Evolutionary conservation across 2,329 filamentous ascomycete species (phyloP).

Genomic region (Pseudopyrenochaeta lycopersici): DNA sequence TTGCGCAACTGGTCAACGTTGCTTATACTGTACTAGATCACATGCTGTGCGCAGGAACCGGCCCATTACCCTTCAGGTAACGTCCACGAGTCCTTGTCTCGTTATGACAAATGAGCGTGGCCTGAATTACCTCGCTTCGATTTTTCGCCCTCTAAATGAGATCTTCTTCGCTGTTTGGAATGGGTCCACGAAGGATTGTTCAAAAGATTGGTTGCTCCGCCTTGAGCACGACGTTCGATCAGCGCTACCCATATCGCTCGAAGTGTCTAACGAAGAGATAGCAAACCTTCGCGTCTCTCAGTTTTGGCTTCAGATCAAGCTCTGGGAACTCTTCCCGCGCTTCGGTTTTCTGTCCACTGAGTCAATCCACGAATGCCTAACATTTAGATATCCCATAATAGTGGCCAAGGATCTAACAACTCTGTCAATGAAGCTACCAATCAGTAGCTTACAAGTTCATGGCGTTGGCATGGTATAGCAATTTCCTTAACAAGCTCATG

Average conservation of each 20-base stretch:
- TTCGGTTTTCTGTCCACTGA: slow-evolving; percentile 61
- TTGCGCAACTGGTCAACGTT: no score
- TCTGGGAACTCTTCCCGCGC: slow-evolving; percentile 69
- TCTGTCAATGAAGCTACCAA: slow-evolving; percentile 29
- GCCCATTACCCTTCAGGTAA: slow-evolving; percentile 74
- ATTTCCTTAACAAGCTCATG: neutral
- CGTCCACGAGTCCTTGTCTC: slow-evolving; percentile 71
- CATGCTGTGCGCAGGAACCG: slow-evolving; percentile 76
- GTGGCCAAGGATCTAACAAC: slow-evolving; percentile 69
- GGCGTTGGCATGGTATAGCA: slow-evolving; percentile 38
- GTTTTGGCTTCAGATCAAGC: slow-evolving; percentile 71
- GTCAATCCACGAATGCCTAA: slow-evolving; percentile 62
- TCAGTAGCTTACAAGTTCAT: slow-evolving; percentile 34
- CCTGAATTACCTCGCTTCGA: slow-evolving; percentile 65
- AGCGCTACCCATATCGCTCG: slow-evolving; percentile 62
- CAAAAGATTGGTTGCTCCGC: slow-evolving; percentile 63
- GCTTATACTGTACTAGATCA: slow-evolving; percentile 56
- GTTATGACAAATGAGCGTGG: slow-evolving; percentile 67
- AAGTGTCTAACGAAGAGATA: slow-evolving; percentile 61
- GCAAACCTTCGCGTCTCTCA: slow-evolving; percentile 67
- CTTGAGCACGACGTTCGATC: slow-evolving; percentile 71
- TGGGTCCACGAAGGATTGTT: slow-evolving; percentile 67
- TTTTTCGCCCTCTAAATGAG: slow-evolving; percentile 74
- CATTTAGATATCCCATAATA: slow-evolving; percentile 70
- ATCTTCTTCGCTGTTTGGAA: slow-evolving; percentile 72